Percentiles rank a stretch among this genome's conserved stretches.
phyloP scores from a whole-genome alignment of 495 filamentous ascomycete genomes.

The Podospora fimiseda region DNA sequence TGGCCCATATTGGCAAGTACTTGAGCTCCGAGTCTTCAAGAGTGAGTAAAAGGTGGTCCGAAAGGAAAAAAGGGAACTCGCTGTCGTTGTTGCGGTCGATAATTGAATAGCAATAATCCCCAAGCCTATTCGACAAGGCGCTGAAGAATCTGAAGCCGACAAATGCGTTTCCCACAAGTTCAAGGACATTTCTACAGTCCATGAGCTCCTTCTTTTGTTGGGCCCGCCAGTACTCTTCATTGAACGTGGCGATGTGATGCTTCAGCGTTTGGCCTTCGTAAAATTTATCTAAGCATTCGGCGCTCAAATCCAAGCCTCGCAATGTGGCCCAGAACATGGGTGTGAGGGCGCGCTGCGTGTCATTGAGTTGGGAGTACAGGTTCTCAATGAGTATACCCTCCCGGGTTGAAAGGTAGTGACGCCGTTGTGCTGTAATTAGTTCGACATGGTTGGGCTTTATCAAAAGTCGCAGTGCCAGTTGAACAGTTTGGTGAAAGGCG shows the following conservation, averaged over 20 bases:
- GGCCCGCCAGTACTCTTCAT: too few relatives aligned
- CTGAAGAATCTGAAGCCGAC: too few relatives aligned
- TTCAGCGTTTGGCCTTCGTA: not conserved
- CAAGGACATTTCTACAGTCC: not conserved
- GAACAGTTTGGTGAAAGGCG: slow-evolving; percentile 10
- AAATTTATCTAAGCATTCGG: not conserved
- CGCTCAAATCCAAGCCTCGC: not conserved
- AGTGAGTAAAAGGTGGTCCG: slow-evolving; percentile 27
- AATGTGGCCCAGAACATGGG: not conserved
- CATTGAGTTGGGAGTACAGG: not conserved
- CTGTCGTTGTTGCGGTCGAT: slow-evolving; percentile 1
- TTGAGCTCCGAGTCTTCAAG: slow-evolving; percentile 34
- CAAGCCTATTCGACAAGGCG: too few relatives aligned
- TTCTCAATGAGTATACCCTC: not conserved
- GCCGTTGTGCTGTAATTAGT: not conserved
- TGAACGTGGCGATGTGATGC: not conserved
- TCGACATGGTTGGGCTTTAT: not conserved
- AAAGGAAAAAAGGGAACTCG: slow-evolving; percentile 20
- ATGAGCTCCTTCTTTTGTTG: not conserved
- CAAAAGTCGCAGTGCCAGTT: not conserved
- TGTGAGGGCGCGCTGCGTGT: slow-evolving; percentile 5
- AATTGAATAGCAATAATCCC: too few relatives aligned
- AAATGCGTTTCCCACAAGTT: too few relatives aligned
- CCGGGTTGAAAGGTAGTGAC: not conserved
- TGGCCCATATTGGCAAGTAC: slow-evolving; percentile 43